phyloP scores from a whole-genome alignment of 2,329 filamentous ascomycete species.

The Exutisphaerella laricina region DNA sequence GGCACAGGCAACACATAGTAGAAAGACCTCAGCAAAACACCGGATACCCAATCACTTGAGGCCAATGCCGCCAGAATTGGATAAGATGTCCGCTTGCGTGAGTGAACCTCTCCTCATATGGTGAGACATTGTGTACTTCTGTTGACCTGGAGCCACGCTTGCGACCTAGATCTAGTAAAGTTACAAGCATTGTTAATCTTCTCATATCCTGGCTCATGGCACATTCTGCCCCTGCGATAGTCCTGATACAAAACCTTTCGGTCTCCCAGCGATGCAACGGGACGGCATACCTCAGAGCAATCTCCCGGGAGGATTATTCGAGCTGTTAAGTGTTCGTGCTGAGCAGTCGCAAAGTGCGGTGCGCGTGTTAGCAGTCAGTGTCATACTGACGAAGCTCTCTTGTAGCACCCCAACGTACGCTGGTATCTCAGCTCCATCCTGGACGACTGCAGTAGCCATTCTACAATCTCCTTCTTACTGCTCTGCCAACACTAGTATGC shows the following conservation, averaged over 20 bases:
- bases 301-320: slow-evolving; percentile 7
- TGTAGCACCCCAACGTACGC: background rate
- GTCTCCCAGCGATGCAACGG: slow-evolving; percentile 13
- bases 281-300: slow-evolving; percentile 11
- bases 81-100: no score
- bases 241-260: slow-evolving; percentile 6
- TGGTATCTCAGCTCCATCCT: background rate
- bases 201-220: background rate
- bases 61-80: no score
- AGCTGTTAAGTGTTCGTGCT: slow-evolving; percentile 9
- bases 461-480: no score
- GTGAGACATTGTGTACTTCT: no score
- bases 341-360: slow-evolving; percentile 14
- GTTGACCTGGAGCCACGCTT: slow-evolving; percentile 10
- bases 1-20: no score
- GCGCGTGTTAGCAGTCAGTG: no score
- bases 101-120: no score
- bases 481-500: no score
- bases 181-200: slow-evolving; percentile 6
- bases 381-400: no score
- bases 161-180: background rate
- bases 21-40: no score
- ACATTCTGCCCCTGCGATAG: background rate
- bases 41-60: no score
- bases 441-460: background rate